Conservation (phyloP, 1,139 yeast genomes). For the Blastobotrys capitulatus region DNA sequence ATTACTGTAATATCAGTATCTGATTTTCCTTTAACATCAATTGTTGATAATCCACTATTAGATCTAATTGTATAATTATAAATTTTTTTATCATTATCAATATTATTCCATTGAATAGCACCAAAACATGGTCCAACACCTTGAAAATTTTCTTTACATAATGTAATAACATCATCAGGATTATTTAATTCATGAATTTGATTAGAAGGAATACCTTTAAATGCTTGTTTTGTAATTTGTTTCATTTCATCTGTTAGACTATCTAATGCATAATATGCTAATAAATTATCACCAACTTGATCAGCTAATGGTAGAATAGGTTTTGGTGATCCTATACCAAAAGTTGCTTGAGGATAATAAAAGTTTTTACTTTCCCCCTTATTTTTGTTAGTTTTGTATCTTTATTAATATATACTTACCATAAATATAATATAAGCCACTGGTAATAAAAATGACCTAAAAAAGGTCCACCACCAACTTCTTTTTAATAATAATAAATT, state of each 20-base stretch:
- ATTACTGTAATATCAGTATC: slow-evolving; percentile 29
- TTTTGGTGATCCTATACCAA: slow-evolving; percentile 31
- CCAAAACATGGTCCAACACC: slow-evolving; percentile 34
- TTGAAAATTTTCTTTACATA: slow-evolving; percentile 31
- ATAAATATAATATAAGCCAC: slow-evolving; percentile 30
- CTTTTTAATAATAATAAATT: slow-evolving; percentile 26
- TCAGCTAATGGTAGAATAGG: slow-evolving; percentile 23
- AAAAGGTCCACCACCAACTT: slow-evolving; percentile 30
- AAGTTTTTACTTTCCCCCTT: slow-evolving; percentile 31
- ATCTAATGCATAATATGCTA: slow-evolving; percentile 28
- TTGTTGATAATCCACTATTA: slow-evolving; percentile 28
- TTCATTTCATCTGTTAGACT: slow-evolving; percentile 23
- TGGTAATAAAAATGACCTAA: slow-evolving; percentile 32
- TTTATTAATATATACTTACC: slow-evolving; percentile 21
- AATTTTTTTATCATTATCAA: slow-evolving; percentile 20
- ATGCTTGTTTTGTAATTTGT: slow-evolving; percentile 26
- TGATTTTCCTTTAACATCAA: slow-evolving; percentile 26
- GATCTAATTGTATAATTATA: slow-evolving; percentile 36
- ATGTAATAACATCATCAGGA: slow-evolving; percentile 24
- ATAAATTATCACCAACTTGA: slow-evolving; percentile 23
- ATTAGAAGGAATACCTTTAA: slow-evolving; percentile 26
- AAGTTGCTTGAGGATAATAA: slow-evolving; percentile 29
- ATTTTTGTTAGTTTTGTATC: slow-evolving; percentile 7
- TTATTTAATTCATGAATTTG: slow-evolving; percentile 25
- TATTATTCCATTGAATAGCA: slow-evolving; percentile 33